Evolutionary conservation across 1,284 basidiomycete species (phyloP).

Genomic region (Pseudozyma sp.): DNA sequence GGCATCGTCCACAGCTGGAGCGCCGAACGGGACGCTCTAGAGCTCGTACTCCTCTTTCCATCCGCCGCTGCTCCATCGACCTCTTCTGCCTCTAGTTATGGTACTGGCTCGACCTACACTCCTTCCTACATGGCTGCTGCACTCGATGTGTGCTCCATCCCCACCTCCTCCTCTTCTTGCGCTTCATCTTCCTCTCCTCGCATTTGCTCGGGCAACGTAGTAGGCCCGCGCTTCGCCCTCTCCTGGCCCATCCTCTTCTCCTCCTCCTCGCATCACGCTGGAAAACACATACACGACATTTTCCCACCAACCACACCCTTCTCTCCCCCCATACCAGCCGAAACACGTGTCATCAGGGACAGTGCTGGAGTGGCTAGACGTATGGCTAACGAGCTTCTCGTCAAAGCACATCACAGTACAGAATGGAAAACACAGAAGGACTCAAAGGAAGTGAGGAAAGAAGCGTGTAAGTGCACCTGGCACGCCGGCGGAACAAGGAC

Average conservation of each 20-base stretch:
- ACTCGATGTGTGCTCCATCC: no score
- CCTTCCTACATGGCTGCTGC: no score
- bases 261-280: not conserved
- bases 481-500: not conserved
- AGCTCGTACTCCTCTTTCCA: not conserved
- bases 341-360: not conserved
- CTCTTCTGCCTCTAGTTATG: no score
- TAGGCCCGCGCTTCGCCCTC: not conserved
- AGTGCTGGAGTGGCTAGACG: not conserved
- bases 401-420: not conserved
- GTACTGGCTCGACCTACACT: no score
- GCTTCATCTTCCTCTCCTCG: no score
- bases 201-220: not conserved
- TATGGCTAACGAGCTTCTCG: not conserved
- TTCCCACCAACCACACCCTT: not conserved
- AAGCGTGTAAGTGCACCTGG: not conserved
- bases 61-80: no score
- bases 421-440: not conserved
- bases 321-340: no score
- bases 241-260: not conserved
- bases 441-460: not conserved
- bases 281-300: not conserved
- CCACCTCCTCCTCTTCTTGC: no score
- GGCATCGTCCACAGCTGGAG: no score
- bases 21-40: not conserved